phyloP scores from a whole-genome alignment of 1,284 basidiomycete species.

The Ustilago cynodontis region DNA sequence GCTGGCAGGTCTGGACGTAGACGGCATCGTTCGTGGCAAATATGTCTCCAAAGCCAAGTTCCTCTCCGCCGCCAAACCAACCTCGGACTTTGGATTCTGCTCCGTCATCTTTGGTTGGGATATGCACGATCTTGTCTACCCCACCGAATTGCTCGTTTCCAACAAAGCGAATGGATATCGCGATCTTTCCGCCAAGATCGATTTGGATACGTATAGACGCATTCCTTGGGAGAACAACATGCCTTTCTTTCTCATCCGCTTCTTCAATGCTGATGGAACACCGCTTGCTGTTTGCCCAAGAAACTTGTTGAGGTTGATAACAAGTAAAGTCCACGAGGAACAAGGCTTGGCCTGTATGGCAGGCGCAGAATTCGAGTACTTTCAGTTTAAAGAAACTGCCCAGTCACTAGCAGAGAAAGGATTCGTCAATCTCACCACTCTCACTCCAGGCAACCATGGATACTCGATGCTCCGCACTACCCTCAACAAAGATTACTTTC shows the following conservation, averaged over 20 bases:
- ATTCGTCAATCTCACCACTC: constrained; percentile 79
- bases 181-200: constrained; percentile 85
- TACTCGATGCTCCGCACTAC: constrained; percentile 67
- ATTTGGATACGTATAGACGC: constrained; percentile 82
- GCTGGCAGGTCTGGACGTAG: constrained; percentile 76
- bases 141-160: constrained; percentile 86
- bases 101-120: constrained; percentile 62
- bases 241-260: constrained; percentile 92
- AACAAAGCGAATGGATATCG: constrained; percentile 91
- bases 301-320: constrained; percentile 78
- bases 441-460: constrained; percentile 84
- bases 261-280: constrained; percentile 76
- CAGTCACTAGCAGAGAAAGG: constrained; percentile 81
- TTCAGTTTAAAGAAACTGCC: constrained; percentile 90
- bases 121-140: constrained; percentile 73
- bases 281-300: constrained; percentile 85
- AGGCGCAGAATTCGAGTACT: constrained; percentile 95
- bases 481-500: constrained; percentile 88
- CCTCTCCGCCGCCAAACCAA: constrained; percentile 81
- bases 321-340: constrained; percentile 70
- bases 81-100: constrained; percentile 73
- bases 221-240: constrained; percentile 93
- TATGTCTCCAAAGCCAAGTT: constrained; percentile 96
- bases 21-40: constrained; percentile 93
- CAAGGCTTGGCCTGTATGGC: constrained; percentile 72